Conservation (phyloP, 345 rosid species). For the Citropsis articulata region DNA sequence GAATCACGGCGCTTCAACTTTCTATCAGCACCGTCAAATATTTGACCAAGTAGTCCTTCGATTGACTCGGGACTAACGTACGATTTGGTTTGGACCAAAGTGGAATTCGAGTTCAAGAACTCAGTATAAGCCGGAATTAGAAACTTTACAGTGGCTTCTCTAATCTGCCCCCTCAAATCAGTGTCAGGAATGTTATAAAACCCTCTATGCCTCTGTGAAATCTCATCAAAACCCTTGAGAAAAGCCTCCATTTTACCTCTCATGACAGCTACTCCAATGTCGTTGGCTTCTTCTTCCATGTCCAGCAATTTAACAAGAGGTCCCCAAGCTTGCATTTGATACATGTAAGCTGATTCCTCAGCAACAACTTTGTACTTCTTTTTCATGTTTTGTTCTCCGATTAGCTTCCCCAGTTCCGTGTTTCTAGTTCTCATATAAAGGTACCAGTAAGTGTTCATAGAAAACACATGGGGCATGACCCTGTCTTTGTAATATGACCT, state of each 20-base stretch:
- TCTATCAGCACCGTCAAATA: conserved; percentile 29
- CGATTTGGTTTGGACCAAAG: conserved; percentile 20
- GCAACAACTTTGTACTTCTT: conserved; percentile 44
- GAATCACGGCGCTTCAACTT: conserved; percentile 34
- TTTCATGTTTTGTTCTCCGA: conserved; percentile 49
- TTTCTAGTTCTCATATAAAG: conserved; percentile 57
- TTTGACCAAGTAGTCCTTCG: conserved; percentile 23
- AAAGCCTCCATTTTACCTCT: conserved; percentile 44
- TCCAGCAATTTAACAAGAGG: conserved; percentile 43
- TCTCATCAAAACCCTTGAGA: conserved; percentile 43
- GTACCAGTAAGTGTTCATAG: conserved; percentile 72
- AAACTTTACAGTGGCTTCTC: conserved; percentile 41
- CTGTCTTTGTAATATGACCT: conserved; percentile 46
- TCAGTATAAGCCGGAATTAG: conserved; percentile 42
- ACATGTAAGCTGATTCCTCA: conserved; percentile 60
- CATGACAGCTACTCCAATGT: neutral
- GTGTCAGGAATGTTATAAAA: conserved; percentile 38
- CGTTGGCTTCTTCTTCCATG: conserved; percentile 16
- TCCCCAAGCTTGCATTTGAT: conserved; percentile 54
- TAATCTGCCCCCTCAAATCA: conserved; percentile 53
- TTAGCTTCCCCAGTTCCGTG: conserved; percentile 50
- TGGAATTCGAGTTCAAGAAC: conserved; percentile 28
- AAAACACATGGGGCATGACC: conserved; percentile 35
- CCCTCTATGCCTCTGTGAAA: conserved; percentile 30
- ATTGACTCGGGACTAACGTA: conserved; percentile 32